Evolutionary conservation across 768 basidiomycete species (phyloP).

Genomic region (Hypsizygus marmoreus): DNA sequence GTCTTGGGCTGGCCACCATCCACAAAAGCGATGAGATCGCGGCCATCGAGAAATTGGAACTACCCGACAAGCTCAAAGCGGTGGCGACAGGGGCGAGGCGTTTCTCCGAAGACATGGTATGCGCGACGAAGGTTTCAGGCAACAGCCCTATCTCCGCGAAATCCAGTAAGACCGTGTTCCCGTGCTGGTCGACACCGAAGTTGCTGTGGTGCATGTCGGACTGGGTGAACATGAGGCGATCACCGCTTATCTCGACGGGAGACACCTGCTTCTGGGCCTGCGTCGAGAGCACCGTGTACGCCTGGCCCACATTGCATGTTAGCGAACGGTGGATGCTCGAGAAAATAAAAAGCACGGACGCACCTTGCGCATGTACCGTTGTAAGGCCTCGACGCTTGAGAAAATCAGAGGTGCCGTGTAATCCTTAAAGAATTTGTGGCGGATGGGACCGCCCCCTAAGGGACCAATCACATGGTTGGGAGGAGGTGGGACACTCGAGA

Average conservation of each 20-base stretch:
- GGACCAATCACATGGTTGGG: slow-evolving; percentile 17
- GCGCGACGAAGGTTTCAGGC: slow-evolving; percentile 8
- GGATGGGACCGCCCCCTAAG: slow-evolving; percentile 19
- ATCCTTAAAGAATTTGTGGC: slow-evolving; percentile 22
- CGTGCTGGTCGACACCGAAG: slow-evolving; percentile 11
- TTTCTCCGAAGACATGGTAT: slow-evolving; percentile 1
- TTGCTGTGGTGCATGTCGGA: slow-evolving; percentile 11
- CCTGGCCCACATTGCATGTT: slow-evolving; percentile 3
- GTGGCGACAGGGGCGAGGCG: not conserved
- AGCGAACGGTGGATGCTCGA: too few species aligned
- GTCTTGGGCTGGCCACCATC: too few species aligned
- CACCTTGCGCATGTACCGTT: slow-evolving; percentile 18
- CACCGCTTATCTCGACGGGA: not conserved
- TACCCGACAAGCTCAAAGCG: slow-evolving; percentile 1
- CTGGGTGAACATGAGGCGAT: slow-evolving; percentile 8
- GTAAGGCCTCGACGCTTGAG: slow-evolving; percentile 19
- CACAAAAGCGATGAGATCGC: too few species aligned
- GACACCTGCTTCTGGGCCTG: not conserved
- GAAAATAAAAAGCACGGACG: slow-evolving; percentile 9
- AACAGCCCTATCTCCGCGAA: slow-evolving; percentile 5
- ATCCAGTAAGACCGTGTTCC: slow-evolving; percentile 8
- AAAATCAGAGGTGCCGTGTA: slow-evolving; percentile 20
- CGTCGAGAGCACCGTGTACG: not conserved
- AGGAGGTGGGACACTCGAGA: slow-evolving; percentile 22
- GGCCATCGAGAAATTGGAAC: slow-evolving; percentile 7